Conservation (phyloP, 129 eudicot species). For the Chrysanthemum seticuspe region DNA sequence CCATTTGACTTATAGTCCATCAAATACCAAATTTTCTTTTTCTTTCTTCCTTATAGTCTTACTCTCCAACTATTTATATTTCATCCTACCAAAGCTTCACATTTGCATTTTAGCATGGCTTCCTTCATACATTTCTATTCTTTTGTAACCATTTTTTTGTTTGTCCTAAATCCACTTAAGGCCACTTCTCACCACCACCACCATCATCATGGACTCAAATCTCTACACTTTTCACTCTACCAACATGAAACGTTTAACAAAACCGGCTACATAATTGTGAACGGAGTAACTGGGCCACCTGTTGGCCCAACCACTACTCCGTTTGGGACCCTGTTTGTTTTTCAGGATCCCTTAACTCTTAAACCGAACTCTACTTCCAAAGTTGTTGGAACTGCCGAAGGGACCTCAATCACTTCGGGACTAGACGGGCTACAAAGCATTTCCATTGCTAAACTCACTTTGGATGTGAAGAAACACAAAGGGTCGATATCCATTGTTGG, state of each 20-base stretch:
- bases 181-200: slow-evolving; percentile 35
- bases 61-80: slow-evolving; percentile 20
- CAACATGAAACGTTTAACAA: slow-evolving; percentile 59
- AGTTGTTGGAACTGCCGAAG: slow-evolving; percentile 41
- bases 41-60: slow-evolving; percentile 1
- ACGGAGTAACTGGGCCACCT: slow-evolving; percentile 43
- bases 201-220: slow-evolving; percentile 39
- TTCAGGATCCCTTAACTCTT: slow-evolving; percentile 51
- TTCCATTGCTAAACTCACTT: slow-evolving; percentile 35
- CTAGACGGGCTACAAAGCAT: slow-evolving; percentile 57
- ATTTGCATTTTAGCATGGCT: slow-evolving; percentile 25
- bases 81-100: slow-evolving; percentile 6
- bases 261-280: slow-evolving; percentile 45
- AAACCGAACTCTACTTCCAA: slow-evolving; percentile 39
- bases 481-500: slow-evolving; percentile 55
- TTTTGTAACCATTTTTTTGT: slow-evolving; percentile 23
- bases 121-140: slow-evolving; percentile 24
- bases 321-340: slow-evolving; percentile 51
- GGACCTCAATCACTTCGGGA: slow-evolving; percentile 47
- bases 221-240: slow-evolving; percentile 48
- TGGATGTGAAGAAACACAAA: slow-evolving; percentile 42
- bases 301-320: slow-evolving; percentile 48
- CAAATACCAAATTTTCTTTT: not conserved
- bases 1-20: slow-evolving; percentile 10
- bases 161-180: slow-evolving; percentile 27